Base-by-base conservation (phyloP, 1,284 basidiomycete species). In the Malassezia sympodialis region DNA sequence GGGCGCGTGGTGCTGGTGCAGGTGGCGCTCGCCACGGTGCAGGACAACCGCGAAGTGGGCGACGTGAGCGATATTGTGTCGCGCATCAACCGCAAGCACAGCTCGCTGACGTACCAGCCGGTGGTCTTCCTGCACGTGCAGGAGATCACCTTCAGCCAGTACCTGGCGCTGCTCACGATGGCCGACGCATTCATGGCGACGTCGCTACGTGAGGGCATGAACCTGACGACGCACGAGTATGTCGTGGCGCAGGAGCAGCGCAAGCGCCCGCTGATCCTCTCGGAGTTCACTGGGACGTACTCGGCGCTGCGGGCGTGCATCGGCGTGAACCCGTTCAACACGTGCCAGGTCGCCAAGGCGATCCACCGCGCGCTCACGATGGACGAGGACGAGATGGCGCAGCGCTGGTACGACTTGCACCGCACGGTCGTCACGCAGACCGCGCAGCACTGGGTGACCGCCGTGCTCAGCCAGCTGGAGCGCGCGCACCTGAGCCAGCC, bases 181-280 rank as follows among this genome's bases (percentile, higher is more conserved):
- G 88, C 86, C 1, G 88, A 90, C 74, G 86, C 84, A n/a, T 90
- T 90, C 75, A 77, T 90, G 64, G 84, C 88, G 26, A 86, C 86
- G 2, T 85, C 83, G 71, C 75, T 90, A 68, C 79, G 88, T 7
- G 88, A 90, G 75, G 88, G 88, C 0, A 90, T 90, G 88, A 87
- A 87, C 27, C 75, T 88, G 51, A 78, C 85, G 35, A 83, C 84
- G 8, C 86, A 88, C 69, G 88, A 89, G 73, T 90, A 83, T 70
- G 86, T 90, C 12, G 85, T 87, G 70, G 75, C 69, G 45, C 72
- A 71, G 54, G 69, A 69, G 48, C 82, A 79, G 52, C 77, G 78
- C 53, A 80, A 83, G 58, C 78, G 85, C 26, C 86, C 86, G 0
- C 77, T 90, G 31, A 83, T 90, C 59, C 76, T 90, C 49, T 61